Percentiles rank a stretch among this genome's conserved stretches.
Conservation (phyloP, 257 asterid genomes). For the Scutellaria barbata region DNA sequence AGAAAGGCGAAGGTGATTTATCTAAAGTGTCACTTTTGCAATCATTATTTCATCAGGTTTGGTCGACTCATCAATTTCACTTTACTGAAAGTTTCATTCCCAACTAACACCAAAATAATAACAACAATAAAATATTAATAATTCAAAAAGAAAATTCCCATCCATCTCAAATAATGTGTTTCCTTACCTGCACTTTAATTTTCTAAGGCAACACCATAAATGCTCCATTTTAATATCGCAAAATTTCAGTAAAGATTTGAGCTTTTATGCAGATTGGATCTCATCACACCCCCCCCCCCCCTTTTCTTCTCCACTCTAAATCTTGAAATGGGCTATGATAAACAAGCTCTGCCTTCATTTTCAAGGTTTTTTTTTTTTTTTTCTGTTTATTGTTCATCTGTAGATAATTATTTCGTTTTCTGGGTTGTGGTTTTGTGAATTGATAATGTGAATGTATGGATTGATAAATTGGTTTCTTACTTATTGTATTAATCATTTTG, state of each 20-base stretch:
- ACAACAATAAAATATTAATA: background rate
- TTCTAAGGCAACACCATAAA: slow-evolving; percentile 34
- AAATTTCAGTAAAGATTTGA: slow-evolving; percentile 31
- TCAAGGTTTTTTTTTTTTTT: slow-evolving; percentile 26
- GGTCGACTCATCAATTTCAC: slow-evolving; percentile 37
- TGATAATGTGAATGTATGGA: slow-evolving; percentile 1
- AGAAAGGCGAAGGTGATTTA: background rate
- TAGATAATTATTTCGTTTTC: background rate
- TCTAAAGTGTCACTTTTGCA: slow-evolving; percentile 31
- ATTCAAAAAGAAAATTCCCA: slow-evolving; percentile 26
- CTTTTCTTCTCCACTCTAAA: slow-evolving; percentile 16
- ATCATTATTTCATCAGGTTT: slow-evolving; percentile 33
- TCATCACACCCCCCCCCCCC: slow-evolving; percentile 25
- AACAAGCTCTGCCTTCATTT: slow-evolving; percentile 14
- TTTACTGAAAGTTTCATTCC: slow-evolving; percentile 41
- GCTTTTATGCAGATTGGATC: slow-evolving; percentile 51
- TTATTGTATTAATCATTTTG: background rate
- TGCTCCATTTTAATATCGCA: slow-evolving; percentile 29
- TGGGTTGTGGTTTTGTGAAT: slow-evolving; percentile 12
- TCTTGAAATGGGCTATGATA: slow-evolving; percentile 40
- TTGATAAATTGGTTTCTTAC: slow-evolving; percentile 4
- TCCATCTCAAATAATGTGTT: slow-evolving; percentile 27
- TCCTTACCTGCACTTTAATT: slow-evolving; percentile 21
- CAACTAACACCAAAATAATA: slow-evolving; percentile 42
- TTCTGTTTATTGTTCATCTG: background rate